A percentile compares a stretch with the other conserved stretches of the same genome.
Conservation (phyloP, 345 rosid species). For the Eucalyptus grandis region DNA sequence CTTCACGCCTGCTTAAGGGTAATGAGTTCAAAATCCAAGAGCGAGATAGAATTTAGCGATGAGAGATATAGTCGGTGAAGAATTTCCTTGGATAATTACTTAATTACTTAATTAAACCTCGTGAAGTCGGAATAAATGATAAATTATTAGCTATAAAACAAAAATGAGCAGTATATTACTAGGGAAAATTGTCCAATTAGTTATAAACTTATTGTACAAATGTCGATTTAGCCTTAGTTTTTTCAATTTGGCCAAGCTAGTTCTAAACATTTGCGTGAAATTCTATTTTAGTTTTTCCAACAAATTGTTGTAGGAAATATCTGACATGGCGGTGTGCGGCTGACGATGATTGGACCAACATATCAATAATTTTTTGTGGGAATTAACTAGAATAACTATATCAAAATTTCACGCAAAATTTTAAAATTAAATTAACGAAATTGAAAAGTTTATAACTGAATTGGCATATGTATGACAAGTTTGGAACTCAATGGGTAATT, state of each 20-base stretch:
- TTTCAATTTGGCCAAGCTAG: background rate
- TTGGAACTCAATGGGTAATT: background rate
- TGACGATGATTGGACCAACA: accelerated
- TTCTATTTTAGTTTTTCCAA: background rate
- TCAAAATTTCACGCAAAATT: background rate
- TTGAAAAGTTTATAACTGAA: background rate
- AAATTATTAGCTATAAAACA: background rate
- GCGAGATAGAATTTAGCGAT: background rate
- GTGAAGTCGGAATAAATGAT: background rate
- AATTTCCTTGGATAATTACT: background rate
- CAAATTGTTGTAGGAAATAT: background rate
- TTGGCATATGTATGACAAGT: accelerated
- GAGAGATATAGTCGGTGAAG: background rate
- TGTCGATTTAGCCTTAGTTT: background rate
- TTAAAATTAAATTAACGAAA: background rate
- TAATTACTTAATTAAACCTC: background rate
- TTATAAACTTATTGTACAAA: background rate
- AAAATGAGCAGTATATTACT: background rate
- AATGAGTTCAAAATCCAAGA: background rate
- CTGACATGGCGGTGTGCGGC: accelerated
- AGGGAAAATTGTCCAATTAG: background rate
- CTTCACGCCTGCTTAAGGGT: background rate
- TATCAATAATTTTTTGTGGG: background rate
- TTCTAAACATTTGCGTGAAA: background rate
- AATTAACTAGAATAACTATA: background rate